Evolutionary conservation across 2,329 filamentous ascomycete genomes (phyloP).

Genomic region (Diaporthe amygdali): DNA sequence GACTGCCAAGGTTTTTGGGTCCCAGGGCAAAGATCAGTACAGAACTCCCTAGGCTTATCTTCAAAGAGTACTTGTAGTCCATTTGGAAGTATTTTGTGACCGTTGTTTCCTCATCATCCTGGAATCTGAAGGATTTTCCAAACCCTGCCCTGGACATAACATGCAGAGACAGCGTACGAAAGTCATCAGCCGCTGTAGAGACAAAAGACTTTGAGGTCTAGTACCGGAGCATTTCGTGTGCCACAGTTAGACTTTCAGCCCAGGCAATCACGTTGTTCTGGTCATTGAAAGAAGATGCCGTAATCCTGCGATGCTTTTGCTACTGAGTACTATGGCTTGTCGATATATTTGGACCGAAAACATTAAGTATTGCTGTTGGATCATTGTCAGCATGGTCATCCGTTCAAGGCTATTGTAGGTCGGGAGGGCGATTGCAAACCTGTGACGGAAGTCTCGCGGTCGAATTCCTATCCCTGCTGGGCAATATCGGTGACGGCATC

Average conservation of each 20-base stretch:
- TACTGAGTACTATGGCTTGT: not conserved
- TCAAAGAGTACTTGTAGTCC: conserved; percentile 4
- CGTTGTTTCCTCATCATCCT: conserved; percentile 30
- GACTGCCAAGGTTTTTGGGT: not conserved
- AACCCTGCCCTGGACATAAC: conserved; percentile 11
- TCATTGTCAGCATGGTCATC: too few species aligned
- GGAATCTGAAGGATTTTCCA: conserved; percentile 27
- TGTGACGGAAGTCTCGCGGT: not conserved
- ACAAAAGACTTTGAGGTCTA: not conserved
- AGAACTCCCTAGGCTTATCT: conserved; percentile 32
- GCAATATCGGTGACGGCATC: not conserved
- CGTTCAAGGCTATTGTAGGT: not conserved
- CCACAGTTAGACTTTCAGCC: not conserved
- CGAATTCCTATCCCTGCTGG: not conserved
- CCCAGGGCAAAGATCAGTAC: conserved; percentile 33
- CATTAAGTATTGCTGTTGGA: not conserved
- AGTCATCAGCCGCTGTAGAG: not conserved
- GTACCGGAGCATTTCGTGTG: not conserved
- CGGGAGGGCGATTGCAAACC: not conserved
- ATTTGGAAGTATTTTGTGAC: not conserved
- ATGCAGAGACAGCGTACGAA: not conserved
- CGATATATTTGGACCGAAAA: conserved; percentile 10
- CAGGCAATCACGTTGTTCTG: conserved; percentile 12
- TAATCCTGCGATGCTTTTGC: conserved; percentile 1
- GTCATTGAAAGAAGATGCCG: not conserved